Evolutionary conservation across 148 eudicot genomes (phyloP).

Genomic region (Talinum fruticosum): DNA sequence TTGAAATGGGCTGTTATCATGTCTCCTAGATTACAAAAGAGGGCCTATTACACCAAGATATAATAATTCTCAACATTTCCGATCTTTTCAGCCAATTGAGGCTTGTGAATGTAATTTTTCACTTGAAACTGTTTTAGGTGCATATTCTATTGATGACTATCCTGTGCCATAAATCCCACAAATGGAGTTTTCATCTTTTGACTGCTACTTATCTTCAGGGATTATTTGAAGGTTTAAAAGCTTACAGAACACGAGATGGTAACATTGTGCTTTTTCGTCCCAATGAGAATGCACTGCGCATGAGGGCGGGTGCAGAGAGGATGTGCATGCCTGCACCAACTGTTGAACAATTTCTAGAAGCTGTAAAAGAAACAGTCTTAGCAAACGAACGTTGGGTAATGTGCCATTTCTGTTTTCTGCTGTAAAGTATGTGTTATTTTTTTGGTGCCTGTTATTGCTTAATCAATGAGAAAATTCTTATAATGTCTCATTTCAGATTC

Average conservation of each 20-base stretch:
- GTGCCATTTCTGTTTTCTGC: background rate
- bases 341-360: constrained; percentile 85
- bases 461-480: background rate
- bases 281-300: constrained; percentile 75
- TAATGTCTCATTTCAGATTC: constrained; percentile 52
- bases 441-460: background rate
- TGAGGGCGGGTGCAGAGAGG: constrained; percentile 88
- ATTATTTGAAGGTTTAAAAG: constrained; percentile 93
- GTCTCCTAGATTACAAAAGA: background rate
- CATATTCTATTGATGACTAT: background rate
- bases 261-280: constrained; percentile 88
- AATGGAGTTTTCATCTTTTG: background rate
- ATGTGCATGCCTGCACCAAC: constrained; percentile 99
- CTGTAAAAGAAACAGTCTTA: constrained; percentile 80
- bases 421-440: background rate
- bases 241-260: constrained; percentile 74
- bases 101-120: background rate
- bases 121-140: background rate
- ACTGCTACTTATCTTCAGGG: constrained; percentile 47
- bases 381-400: constrained; percentile 96
- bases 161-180: background rate
- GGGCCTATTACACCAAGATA: background rate
- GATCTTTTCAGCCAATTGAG: background rate
- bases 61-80: background rate
- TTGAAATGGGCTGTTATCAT: background rate